These are phyloP conservation scores for Erythrophleum ivorense DNA, from an alignment of 331 rosid species.

Conservation along the genomic window DNA sequence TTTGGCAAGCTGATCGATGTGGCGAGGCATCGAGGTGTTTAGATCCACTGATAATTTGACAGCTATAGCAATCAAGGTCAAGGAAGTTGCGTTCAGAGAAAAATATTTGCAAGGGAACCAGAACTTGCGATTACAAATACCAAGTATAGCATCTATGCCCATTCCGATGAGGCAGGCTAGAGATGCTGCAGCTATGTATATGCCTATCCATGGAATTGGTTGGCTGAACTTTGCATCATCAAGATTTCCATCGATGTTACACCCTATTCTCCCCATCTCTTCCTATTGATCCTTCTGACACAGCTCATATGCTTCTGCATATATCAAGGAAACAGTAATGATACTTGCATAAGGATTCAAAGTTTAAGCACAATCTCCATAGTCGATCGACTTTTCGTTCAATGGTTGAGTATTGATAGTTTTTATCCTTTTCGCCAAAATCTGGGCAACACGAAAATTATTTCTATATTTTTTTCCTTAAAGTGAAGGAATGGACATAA, in stretches of 20 bases:
- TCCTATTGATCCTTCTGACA: background rate
- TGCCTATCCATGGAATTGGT: constrained; percentile 96
- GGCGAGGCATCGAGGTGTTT: constrained; percentile 84
- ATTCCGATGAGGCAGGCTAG: constrained; percentile 61
- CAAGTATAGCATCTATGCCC: constrained; percentile 67
- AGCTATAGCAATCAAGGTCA: constrained; percentile 73
- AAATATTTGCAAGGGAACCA: constrained; percentile 88
- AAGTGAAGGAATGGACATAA: background rate
- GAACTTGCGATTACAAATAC: constrained; percentile 58
- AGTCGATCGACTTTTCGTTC: too few relatives aligned
- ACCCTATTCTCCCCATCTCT: constrained; percentile 62
- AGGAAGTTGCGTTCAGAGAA: constrained; percentile 81
- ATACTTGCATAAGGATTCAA: background rate
- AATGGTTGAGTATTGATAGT: background rate
- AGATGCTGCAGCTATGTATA: constrained; percentile 83
- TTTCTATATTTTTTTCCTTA: background rate
- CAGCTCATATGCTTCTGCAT: background rate
- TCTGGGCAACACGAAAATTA: background rate
- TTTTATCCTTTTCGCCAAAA: background rate
- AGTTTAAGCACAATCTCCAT: too few relatives aligned
- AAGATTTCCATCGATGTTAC: constrained; percentile 57
- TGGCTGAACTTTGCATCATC: constrained; percentile 68
- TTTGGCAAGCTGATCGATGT: constrained; percentile 77
- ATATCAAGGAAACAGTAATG: background rate
- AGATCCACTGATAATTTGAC: constrained; percentile 78